Evolutionary conservation across 441 rosid genomes (phyloP).

Genomic region (Pelargonium australe): DNA sequence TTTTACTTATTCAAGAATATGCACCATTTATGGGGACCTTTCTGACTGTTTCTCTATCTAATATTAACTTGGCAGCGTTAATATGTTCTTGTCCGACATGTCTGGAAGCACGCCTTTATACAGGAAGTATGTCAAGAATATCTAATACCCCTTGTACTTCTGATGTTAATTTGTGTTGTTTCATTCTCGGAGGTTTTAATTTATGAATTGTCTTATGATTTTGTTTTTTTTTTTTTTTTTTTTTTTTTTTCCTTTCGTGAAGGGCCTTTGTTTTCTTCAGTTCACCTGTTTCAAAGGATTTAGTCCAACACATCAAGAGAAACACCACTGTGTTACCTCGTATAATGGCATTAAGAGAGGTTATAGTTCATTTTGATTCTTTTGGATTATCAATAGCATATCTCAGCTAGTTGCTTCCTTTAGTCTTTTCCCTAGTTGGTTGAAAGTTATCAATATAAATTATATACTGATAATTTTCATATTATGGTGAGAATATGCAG

Average conservation of each 20-base stretch:
- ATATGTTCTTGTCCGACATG: constrained; percentile 88
- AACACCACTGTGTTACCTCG: constrained; percentile 80
- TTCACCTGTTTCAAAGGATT: constrained; percentile 76
- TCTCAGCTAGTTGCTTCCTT: constrained; percentile 9
- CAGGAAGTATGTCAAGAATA: constrained; percentile 57
- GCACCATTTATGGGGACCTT: neutral
- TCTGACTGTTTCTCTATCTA: constrained; percentile 10
- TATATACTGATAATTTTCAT: constrained; percentile 18
- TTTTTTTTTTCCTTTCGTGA: constrained; percentile 22
- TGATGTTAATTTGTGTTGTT: constrained; percentile 8
- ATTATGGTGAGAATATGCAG: constrained; percentile 46
- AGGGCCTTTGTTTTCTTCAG: constrained; percentile 99
- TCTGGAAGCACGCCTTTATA: constrained; percentile 80
- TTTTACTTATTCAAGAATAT: neutral
- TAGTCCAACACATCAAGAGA: constrained; percentile 74
- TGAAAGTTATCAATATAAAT: constrained; percentile 11
- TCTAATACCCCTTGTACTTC: neutral
- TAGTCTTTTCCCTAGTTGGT: constrained; percentile 12
- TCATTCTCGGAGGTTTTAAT: constrained; percentile 16
- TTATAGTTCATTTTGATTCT: constrained; percentile 24
- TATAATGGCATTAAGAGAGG: constrained; percentile 92
- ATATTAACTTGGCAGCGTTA: constrained; percentile 41
- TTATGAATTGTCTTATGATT: constrained; percentile 8
- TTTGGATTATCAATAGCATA: constrained; percentile 6
- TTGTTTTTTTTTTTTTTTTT: constrained; percentile 21